A percentile compares a stretch with the other conserved stretches of the same genome.
Conservation (phyloP, 1,284 basidiomycete species). For the Ceratobasidium sp. region DNA sequence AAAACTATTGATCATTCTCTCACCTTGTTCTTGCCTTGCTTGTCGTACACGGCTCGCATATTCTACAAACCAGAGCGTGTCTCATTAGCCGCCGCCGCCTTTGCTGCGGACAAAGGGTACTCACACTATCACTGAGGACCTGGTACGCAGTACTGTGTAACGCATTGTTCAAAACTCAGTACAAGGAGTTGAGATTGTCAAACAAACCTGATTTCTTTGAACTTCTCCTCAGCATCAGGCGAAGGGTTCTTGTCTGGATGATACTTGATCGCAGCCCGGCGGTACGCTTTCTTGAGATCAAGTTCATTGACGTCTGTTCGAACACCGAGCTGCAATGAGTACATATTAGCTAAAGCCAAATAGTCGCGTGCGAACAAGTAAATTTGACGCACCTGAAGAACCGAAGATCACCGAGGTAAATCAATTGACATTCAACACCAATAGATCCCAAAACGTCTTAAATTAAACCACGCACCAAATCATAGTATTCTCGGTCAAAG, state of each 20-base stretch:
- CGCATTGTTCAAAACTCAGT: neutral
- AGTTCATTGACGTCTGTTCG: conserved; percentile 65
- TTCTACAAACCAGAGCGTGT: conserved; percentile 64
- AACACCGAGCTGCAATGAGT: conserved; percentile 56
- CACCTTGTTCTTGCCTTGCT: conserved; percentile 89
- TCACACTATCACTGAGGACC: conserved; percentile 81
- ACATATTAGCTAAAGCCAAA: neutral
- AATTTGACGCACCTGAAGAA: neutral
- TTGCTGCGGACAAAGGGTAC: conserved; percentile 47
- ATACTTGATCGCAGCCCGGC: conserved; percentile 95
- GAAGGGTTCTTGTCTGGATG: conserved; percentile 94
- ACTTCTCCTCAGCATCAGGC: conserved; percentile 87
- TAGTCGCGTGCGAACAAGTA: conserved; percentile 11
- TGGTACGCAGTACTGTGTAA: conserved; percentile 84
- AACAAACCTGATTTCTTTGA: conserved; percentile 88
- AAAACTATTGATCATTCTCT: no score
- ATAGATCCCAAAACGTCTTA: neutral
- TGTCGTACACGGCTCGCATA: conserved; percentile 90
- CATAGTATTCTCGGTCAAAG: conserved; percentile 71
- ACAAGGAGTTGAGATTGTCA: neutral
- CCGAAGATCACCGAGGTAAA: conserved; percentile 18
- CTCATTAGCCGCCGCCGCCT: neutral
- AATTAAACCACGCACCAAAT: conserved; percentile 57
- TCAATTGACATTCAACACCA: neutral
- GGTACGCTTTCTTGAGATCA: conserved; percentile 93